These are phyloP conservation scores for Flaveria robusta DNA, from an alignment of 129 eudicot species.

Conservation along the genomic window DNA sequence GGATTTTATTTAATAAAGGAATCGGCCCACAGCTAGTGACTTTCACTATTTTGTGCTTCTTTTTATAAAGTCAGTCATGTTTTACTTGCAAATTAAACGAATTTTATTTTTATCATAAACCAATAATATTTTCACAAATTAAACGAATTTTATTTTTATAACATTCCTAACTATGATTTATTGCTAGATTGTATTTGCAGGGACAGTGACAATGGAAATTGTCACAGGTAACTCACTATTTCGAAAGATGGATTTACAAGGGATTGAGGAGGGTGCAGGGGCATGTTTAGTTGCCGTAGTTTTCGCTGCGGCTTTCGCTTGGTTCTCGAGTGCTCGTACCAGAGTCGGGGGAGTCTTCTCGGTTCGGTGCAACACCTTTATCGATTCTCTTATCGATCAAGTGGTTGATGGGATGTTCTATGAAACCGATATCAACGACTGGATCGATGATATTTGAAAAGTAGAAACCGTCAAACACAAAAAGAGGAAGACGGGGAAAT, in stretches of 20 bases:
- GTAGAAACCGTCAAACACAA: not conserved
- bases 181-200: slow-evolving; percentile 76
- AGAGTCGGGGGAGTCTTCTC: slow-evolving; percentile 68
- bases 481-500: not conserved
- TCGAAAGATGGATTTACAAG: slow-evolving; percentile 76
- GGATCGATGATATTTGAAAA: slow-evolving; percentile 60
- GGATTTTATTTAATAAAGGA: too few species aligned
- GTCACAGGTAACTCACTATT: slow-evolving; percentile 84
- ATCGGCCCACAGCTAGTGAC: too few species aligned
- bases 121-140: too few species aligned
- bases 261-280: slow-evolving; percentile 72
- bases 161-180: not conserved
- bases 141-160: not conserved
- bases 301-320: slow-evolving; percentile 83
- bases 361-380: slow-evolving; percentile 68
- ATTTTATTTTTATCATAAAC: too few species aligned
- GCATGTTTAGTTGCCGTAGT: slow-evolving; percentile 61
- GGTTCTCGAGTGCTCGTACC: slow-evolving; percentile 70
- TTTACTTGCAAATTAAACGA: too few species aligned
- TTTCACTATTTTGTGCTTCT: too few species aligned
- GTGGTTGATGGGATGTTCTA: slow-evolving; percentile 86
- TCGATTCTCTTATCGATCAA: slow-evolving; percentile 80
- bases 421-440: slow-evolving; percentile 55
- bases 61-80: too few species aligned
- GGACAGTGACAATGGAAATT: slow-evolving; percentile 60